Percentiles rank a stretch among this genome's conserved stretches.
Conservation (phyloP, 352 stramenopile species). For the Phytophthora agathidicida region DNA sequence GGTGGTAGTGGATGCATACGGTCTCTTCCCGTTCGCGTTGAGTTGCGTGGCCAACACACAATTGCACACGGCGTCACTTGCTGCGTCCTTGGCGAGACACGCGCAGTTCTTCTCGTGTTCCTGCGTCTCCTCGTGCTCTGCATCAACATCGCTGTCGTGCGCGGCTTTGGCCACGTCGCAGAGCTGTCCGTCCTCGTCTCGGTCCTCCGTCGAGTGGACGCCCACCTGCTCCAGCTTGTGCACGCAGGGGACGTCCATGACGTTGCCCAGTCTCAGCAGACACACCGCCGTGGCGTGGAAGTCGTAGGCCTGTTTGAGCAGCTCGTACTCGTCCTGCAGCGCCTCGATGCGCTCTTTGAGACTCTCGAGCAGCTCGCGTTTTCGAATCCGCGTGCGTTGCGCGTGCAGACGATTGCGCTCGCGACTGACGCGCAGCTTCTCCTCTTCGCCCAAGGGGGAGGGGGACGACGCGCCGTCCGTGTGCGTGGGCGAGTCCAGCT, state of each 20-base stretch:
- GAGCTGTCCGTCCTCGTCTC: constrained; percentile 38
- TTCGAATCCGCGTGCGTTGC: constrained; percentile 77
- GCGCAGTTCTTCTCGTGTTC: constrained; percentile 57
- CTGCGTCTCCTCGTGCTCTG: constrained; percentile 37
- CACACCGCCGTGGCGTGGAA: constrained; percentile 75
- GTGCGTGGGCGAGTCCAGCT: constrained; percentile 49
- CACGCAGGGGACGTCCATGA: constrained; percentile 45
- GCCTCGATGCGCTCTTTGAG: constrained; percentile 73
- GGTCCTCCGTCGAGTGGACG: constrained; percentile 43
- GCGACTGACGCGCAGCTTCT: constrained; percentile 74
- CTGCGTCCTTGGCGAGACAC: constrained; percentile 39
- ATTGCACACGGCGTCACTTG: constrained; percentile 28
- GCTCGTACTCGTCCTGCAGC: constrained; percentile 62
- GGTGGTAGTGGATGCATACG: constrained; percentile 29
- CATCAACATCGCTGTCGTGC: constrained; percentile 47
- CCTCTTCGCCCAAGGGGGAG: constrained; percentile 39
- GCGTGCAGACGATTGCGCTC: constrained; percentile 81
- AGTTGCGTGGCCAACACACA: constrained; percentile 29
- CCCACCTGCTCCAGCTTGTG: constrained; percentile 61
- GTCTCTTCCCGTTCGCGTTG: constrained; percentile 52
- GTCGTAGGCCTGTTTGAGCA: constrained; percentile 79
- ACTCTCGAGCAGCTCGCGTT: constrained; percentile 76
- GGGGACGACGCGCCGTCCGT: constrained; percentile 17
- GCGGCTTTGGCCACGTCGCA: constrained; percentile 21
- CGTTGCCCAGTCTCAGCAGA: constrained; percentile 57